phyloP scores from a whole-genome alignment of 306 rosid genomes.

The Casuarina equisetifolia region DNA sequence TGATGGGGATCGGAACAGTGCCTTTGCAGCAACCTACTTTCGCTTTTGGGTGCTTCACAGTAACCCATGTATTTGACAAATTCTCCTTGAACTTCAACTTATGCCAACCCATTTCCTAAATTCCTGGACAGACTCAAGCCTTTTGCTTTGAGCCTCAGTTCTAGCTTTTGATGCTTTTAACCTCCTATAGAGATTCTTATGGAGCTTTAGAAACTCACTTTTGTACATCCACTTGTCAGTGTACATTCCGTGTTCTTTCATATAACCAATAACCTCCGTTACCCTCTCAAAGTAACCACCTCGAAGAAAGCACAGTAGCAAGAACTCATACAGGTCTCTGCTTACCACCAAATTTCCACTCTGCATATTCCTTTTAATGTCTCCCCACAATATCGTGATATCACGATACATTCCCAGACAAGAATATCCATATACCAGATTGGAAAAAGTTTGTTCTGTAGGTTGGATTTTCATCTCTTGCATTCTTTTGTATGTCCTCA shows the following conservation, averaged over 20 bases:
- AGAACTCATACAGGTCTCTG: constrained; percentile 68
- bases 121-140: constrained; percentile 65
- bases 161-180: constrained; percentile 61
- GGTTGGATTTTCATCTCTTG: constrained; percentile 52
- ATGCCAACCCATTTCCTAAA: constrained; percentile 72
- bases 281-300: constrained; percentile 97
- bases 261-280: constrained; percentile 70
- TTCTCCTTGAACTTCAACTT: constrained; percentile 24
- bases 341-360: constrained; percentile 33
- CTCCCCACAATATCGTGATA: constrained; percentile 84
- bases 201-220: constrained; percentile 69
- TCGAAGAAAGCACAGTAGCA: constrained; percentile 61
- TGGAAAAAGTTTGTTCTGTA: constrained; percentile 54
- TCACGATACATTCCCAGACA: constrained; percentile 70
- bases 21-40: neutral
- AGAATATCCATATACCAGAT: constrained; percentile 53
- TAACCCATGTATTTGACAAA: neutral
- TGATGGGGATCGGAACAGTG: neutral
- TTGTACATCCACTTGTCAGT: constrained; percentile 72
- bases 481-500: constrained; percentile 74
- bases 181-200: constrained; percentile 70
- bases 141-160: constrained; percentile 74
- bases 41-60: neutral
- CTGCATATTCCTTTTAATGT: constrained; percentile 69
- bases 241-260: constrained; percentile 58